These are phyloP conservation scores for Vickermania ingenoplastis DNA, from an alignment of 208 protist genomes.

Conservation along the genomic window DNA sequence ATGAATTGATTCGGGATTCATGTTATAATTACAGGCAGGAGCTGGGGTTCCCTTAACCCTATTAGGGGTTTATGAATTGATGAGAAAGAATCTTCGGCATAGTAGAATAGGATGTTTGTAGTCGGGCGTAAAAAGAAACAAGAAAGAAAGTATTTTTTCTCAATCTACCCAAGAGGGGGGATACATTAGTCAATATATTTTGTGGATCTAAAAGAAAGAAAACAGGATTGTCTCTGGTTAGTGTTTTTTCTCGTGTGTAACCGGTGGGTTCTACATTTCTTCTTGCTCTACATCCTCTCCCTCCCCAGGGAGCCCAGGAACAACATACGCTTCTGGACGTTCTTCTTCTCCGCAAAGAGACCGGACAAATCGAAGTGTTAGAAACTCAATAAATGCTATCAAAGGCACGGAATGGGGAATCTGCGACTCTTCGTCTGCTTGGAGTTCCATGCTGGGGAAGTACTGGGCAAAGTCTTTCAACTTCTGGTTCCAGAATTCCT, in stretches of 20 bases:
- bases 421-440: background rate
- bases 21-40: too few species aligned
- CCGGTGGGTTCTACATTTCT: background rate
- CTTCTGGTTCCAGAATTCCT: background rate
- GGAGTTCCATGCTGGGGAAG: background rate
- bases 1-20: too few species aligned
- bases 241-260: background rate
- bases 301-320: background rate
- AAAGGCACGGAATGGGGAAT: slow-evolving; percentile 12
- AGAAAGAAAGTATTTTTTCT: too few species aligned
- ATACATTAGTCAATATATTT: background rate
- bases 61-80: too few species aligned
- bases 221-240: too few species aligned
- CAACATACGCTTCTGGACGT: slow-evolving; percentile 9
- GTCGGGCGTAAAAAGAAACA: too few species aligned
- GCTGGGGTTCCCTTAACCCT: too few species aligned
- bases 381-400: slow-evolving; percentile 36
- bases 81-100: too few species aligned
- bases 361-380: slow-evolving; percentile 19
- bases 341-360: slow-evolving; percentile 22
- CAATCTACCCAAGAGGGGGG: too few species aligned
- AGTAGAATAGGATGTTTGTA: too few species aligned
- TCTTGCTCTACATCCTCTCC: background rate
- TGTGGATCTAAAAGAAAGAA: background rate
- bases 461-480: background rate